phyloP scores from a whole-genome alignment of 164 flowering plant genomes.

The Malania oleifera region DNA sequence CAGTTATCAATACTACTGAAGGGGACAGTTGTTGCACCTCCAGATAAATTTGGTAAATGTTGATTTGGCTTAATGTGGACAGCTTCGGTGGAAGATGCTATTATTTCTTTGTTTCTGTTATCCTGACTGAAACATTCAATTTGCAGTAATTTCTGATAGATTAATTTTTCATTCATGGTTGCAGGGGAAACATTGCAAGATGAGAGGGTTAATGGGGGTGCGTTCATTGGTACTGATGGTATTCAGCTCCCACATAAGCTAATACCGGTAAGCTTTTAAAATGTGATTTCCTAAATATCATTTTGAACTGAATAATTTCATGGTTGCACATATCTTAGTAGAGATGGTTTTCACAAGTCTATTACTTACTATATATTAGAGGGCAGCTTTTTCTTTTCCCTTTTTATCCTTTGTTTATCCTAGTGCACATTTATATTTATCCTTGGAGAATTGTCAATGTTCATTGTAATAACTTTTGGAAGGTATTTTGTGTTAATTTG shows the following conservation, averaged over 20 bases:
- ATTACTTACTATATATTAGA: no score
- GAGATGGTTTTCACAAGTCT: no score
- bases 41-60: slow-evolving; percentile 89
- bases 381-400: neutral
- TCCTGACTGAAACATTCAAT: neutral
- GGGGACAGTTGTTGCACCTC: slow-evolving; percentile 98
- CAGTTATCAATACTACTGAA: slow-evolving; percentile 90
- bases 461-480: no score
- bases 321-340: neutral
- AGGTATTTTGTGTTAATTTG: no score
- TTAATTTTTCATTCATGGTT: slow-evolving; percentile 6
- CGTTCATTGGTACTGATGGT: slow-evolving; percentile 77
- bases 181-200: slow-evolving; percentile 92
- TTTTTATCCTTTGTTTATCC: neutral
- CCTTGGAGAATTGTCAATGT: slow-evolving; percentile 1
- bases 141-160: neutral
- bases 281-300: neutral
- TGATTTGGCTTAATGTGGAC: neutral
- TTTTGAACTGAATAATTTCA: neutral
- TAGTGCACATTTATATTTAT: no score
- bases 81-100: slow-evolving; percentile 2
- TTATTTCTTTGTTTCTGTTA: neutral
- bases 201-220: slow-evolving; percentile 89
- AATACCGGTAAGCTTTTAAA: slow-evolving; percentile 63
- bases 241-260: slow-evolving; percentile 83